Base-by-base conservation (phyloP, 371 early-diverging fungal genomes). In the Actinomortierella wolfii region DNA sequence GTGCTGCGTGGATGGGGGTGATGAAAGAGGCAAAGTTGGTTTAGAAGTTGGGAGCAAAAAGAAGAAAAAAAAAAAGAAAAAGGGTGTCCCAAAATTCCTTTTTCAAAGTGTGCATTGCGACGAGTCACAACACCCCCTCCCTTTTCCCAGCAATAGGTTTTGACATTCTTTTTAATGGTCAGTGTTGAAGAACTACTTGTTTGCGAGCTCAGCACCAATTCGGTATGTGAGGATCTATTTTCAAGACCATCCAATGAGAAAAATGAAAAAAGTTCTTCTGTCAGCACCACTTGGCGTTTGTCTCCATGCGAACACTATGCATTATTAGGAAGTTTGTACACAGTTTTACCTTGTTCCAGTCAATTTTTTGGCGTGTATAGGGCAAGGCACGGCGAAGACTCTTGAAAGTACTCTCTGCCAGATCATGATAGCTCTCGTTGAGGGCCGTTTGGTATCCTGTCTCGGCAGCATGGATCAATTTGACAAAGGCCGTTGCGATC, bases 311-410 rank as follows among this genome's bases (percentile, higher is more conserved):
- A 4, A 4, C 13, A 4, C 44, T 13, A 44, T 44, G 13, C 44
- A 44, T 44, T 3, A 44, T 34, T 11, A 20, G 13, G 8, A 26
- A n/a, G n/a, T n/a, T n/a, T n/a, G n/a, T n/a, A 34, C 0, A 15
- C 48, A 14, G 14, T 20, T 5, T 62, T 61, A 80, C 78, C 70
- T 89, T 93, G 77, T 91, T 87, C 97, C 98, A 97, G 64, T 98
- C 96, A 46, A 98, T 76, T 76, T 95, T 95, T 61, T 86, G 90
- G 44, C 94, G 87, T 0, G 97, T 97, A 60, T 95, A 80, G 9
- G 99, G 99, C 53, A 98, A 76, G 26, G 92, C 89, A 58, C 97
- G 84, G 54, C 99, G 89, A 53, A 98, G 80, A 1, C 89, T 85
- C 68, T 93, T 97, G 77, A 98, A 98, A 0, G 95, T 92, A 42